Percentiles rank a stretch among this genome's conserved stretches.
These are phyloP conservation scores for Metschnikowia noctiluminum DNA, from an alignment of 805 yeast genomes.

Conservation along the genomic window DNA sequence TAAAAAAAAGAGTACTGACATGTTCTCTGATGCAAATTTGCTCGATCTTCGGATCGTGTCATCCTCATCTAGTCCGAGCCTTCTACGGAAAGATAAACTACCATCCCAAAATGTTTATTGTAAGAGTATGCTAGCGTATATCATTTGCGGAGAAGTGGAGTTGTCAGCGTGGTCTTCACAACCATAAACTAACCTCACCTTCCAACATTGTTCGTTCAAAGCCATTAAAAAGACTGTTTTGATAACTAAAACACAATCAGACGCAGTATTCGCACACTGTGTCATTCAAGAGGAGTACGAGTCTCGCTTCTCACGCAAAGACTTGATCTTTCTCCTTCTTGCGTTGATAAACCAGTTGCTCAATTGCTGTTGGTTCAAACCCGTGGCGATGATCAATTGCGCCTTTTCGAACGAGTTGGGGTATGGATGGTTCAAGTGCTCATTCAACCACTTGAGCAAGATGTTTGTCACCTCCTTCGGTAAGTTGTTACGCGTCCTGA, in stretches of 20 bases:
- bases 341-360: conserved; percentile 90
- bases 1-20: too few species aligned
- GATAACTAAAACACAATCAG: background rate
- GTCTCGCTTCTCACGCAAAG: conserved; percentile 38
- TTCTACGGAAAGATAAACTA: background rate
- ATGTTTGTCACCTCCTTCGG: conserved; percentile 77
- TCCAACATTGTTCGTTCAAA: background rate
- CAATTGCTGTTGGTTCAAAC: conserved; percentile 75
- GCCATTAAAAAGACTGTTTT: background rate
- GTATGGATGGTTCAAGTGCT: conserved; percentile 76
- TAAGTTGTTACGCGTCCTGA: conserved; percentile 59
- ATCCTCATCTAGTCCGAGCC: background rate
- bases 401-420: conserved; percentile 79
- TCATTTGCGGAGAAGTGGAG: background rate
- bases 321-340: conserved; percentile 66
- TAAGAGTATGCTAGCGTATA: background rate
- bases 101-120: conserved; percentile 1
- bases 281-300: background rate
- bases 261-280: background rate
- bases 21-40: too few species aligned
- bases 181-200: background rate
- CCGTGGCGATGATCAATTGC: conserved; percentile 65
- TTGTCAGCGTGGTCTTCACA: background rate
- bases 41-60: background rate
- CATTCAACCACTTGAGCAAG: conserved; percentile 67